Evolutionary conservation across 2,329 filamentous ascomycete species (phyloP), one percentile per base, ranked within the genome.

Genomic region (Helotiales sp.): DNA sequence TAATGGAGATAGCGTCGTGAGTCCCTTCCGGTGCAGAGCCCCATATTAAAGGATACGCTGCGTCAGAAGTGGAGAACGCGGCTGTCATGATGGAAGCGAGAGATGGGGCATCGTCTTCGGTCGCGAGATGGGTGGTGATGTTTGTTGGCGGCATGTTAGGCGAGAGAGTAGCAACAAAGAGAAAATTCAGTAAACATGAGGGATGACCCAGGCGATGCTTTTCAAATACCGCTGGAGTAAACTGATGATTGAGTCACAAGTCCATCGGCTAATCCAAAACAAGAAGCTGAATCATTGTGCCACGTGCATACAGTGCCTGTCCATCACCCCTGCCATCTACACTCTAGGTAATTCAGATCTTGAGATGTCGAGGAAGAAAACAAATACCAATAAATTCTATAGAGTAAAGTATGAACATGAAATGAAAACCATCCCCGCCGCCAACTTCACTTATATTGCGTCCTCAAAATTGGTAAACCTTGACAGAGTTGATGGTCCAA

Each of bases 401-500:
- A 20, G 37, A n/a, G 8, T 4, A 45, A n/a, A 28, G 30, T 45
- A 60, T 45, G 15, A 20, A 32, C 37, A 60, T 1, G 40, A 60
- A 60, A 26, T 13, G 40, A 47, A 28, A 10, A 17, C 15, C 24
- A 20, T 34, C 40, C 22, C 11, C 34, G 2, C 13, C 13, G n/a
- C 26, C 3, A 6, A 45, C n/a, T n/a, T n/a, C n/a, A n/a, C n/a
- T n/a, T n/a, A 15, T 8, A 11, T 20, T 55, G 7, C 8, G 11
- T 37, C 2, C 26, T 40, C 34, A 71, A 55, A 65, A 47, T 34
- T 72, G 70, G 50, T 74, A 75, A 13, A 75, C 74, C 62, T 74
- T 75, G 6, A 75, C 69, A 20, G 69, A 72, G 52, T 75, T 75
- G 52, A 75, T 66, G 2, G 65, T 17, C 74, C 74, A 75, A 59